A percentile compares a stretch with the other conserved stretches of the same genome.
Evolutionary conservation across 208 protist species (phyloP).

Genomic region (Naegleria fowleri): DNA sequence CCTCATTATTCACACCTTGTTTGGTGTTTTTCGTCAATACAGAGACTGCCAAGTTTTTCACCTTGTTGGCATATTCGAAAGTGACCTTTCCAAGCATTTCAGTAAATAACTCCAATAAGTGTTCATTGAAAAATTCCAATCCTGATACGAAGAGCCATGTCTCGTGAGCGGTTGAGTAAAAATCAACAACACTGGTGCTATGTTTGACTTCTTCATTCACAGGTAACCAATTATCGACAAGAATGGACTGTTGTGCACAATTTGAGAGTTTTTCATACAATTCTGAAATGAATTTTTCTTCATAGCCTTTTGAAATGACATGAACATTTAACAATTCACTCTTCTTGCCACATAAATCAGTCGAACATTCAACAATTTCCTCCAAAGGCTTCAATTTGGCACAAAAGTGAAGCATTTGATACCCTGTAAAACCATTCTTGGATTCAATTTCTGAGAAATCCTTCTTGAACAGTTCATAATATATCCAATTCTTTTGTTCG

Average conservation of each 20-base stretch:
- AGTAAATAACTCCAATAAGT: neutral
- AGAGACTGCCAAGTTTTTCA: neutral
- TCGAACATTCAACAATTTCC: neutral
- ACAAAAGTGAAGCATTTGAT: neutral
- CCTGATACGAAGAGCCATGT: neutral
- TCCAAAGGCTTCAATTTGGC: neutral
- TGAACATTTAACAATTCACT: neutral
- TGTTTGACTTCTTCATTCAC: neutral
- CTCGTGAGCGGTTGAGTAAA: neutral
- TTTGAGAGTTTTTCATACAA: neutral
- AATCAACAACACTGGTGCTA: neutral
- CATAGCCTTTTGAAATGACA: neutral
- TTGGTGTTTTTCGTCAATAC: neutral
- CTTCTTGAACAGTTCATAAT: conserved; percentile 3
- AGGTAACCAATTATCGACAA: neutral
- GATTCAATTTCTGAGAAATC: neutral
- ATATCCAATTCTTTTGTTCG: neutral
- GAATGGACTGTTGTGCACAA: neutral
- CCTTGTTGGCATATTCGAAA: neutral
- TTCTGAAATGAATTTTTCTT: neutral
- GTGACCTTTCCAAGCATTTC: neutral
- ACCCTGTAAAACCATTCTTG: neutral
- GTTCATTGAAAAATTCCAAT: neutral
- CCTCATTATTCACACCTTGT: neutral
- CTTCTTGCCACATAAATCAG: neutral